phyloP scores from a whole-genome alignment of 108 stramenopile genomes.

The Aureococcus anophagefferens region DNA sequence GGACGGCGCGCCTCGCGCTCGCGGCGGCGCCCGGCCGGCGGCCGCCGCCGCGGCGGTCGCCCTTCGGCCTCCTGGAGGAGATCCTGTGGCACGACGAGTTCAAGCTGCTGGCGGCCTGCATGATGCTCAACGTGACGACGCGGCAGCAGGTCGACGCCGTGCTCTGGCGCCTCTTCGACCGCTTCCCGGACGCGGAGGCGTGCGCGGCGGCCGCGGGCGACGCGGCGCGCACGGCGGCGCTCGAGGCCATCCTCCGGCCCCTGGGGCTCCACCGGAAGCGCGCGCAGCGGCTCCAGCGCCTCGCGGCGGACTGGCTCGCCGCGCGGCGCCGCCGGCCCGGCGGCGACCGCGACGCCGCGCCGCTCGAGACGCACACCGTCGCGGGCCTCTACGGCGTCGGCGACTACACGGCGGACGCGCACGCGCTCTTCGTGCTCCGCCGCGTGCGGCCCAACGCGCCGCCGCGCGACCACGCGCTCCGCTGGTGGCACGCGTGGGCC shows the following conservation, averaged over 20 bases:
- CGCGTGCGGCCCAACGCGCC: not conserved
- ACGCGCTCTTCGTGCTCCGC: not conserved
- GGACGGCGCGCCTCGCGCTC: too few relatives aligned
- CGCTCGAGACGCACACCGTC: not conserved
- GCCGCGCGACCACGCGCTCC: not conserved
- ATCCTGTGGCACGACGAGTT: constrained; percentile 21
- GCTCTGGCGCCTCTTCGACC: not conserved
- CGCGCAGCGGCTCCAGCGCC: not conserved
- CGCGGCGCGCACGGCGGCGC: not conserved
- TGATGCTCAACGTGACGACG: constrained; percentile 31
- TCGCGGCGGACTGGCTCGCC: not conserved
- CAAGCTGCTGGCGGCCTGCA: constrained; percentile 21
- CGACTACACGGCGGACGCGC: not conserved
- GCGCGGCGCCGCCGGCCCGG: too few relatives aligned
- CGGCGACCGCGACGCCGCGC: not conserved
- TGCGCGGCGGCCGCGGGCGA: not conserved
- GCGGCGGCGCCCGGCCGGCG: too few relatives aligned
- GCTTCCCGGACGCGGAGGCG: not conserved
- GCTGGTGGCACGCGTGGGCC: not conserved
- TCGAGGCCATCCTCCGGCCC: not conserved
- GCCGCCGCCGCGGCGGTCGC: too few relatives aligned
- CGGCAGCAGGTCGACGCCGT: constrained; percentile 16
- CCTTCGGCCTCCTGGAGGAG: constrained; percentile 25
- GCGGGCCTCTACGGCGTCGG: not conserved
- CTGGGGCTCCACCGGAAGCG: not conserved